Conservation (phyloP, 2,329 filamentous ascomycete species). For the Sporothrix schenckii region DNA sequence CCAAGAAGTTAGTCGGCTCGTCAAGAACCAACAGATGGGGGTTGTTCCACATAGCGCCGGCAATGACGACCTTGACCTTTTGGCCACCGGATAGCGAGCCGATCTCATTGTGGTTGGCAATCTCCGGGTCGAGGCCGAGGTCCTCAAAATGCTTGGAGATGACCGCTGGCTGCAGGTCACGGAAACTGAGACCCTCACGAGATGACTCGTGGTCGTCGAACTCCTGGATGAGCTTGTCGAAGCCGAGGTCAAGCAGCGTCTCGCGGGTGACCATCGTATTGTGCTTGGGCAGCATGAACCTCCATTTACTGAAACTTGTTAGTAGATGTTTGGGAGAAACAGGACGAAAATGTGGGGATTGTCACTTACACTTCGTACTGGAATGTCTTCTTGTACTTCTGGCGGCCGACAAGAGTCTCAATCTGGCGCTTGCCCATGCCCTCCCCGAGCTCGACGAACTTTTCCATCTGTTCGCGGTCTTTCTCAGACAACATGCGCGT, state of each 20-base stretch:
- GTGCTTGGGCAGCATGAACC: conserved; percentile 82
- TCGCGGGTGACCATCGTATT: conserved; percentile 93
- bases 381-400: conserved; percentile 99
- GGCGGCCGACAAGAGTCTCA: conserved; percentile 88
- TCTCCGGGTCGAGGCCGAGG: conserved; percentile 92
- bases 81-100: conserved; percentile 93
- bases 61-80: conserved; percentile 98
- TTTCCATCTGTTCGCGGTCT: conserved; percentile 90
- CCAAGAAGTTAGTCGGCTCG: conserved; percentile 99
- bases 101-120: conserved; percentile 98
- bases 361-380: conserved; percentile 84
- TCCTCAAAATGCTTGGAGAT: conserved; percentile 99
- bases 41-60: conserved; percentile 98
- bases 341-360: not conserved
- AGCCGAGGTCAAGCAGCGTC: conserved; percentile 82
- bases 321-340: conserved; percentile 33
- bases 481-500: conserved; percentile 84
- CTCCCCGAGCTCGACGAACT: conserved; percentile 80
- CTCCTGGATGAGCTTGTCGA: conserved; percentile 92
- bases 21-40: conserved; percentile 95
- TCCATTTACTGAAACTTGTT: conserved; percentile 71
- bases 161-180: conserved; percentile 85
- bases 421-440: conserved; percentile 77
- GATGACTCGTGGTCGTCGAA: conserved; percentile 99
- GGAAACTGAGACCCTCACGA: conserved; percentile 96